Evolutionary conservation across 768 basidiomycete species (phyloP), one percentile per base, ranked within the genome.

Genomic region (Hirschioporus abietinus): DNA sequence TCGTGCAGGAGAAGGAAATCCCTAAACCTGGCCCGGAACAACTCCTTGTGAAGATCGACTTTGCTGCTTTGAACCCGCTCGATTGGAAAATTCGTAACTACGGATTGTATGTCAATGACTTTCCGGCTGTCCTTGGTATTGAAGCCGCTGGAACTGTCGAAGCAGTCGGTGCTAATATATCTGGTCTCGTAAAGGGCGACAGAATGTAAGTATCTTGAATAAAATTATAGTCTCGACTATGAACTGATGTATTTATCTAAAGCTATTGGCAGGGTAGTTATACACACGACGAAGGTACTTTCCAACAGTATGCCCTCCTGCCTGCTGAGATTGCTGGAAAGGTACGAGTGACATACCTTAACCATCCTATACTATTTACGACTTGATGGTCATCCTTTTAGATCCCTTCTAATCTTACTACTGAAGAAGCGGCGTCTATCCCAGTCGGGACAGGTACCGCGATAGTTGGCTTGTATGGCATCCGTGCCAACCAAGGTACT

Each of bases 91-190:
- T 84, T 26, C 82, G 82, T 66, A 78, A 74, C 60, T 76, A 75
- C 60, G 79, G 78, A 1, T 69, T 77, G 27, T 78, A 78, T 65
- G 72, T 81, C 58, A 75, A 78, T 23, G 68, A 76, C 23, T 86
- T 74, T 68, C 86, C 83, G 15, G 78, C 78, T 7, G 73, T 86
- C 0, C 66, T 83, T 0, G 86, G 86, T 0, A 74, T 72, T 7
- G 86, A 88, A 63, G 76, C 78, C 34, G 81, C 86, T 60, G 87
- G 87, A 4, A 79, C 81, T 0, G 81, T 88, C 6, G 81, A 79
- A 25, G 79, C 75, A 35, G 76, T 87, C 60, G 87, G 86, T 1
- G 80, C 81, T 65, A 82, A 80, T 1, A 85, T 88, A 8, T 77
- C 75, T 17, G 74, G 75, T 30, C 81, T 86, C 71, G 76, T 81